Percentiles rank a stretch among this genome's conserved stretches.
Evolutionary conservation across 208 protist species (phyloP).

Genomic region (Borovskyia barvae): DNA sequence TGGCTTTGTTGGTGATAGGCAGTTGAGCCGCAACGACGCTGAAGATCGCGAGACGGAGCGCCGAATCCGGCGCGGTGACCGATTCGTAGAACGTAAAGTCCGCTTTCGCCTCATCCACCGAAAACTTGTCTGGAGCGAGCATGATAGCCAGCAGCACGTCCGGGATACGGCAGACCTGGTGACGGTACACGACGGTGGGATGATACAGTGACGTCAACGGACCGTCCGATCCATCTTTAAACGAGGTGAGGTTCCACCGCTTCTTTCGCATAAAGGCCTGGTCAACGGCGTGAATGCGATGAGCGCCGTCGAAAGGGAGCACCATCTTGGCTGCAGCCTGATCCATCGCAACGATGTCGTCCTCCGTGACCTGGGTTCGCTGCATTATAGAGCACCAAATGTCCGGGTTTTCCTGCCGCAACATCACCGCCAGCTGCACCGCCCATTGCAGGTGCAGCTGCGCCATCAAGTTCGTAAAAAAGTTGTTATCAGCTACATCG

Average conservation of each 20-base stretch:
- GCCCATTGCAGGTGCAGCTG: slow-evolving; percentile 85
- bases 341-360: slow-evolving; percentile 76
- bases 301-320: slow-evolving; percentile 74
- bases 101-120: slow-evolving; percentile 66
- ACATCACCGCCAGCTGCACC: slow-evolving; percentile 51
- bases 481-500: slow-evolving; percentile 86
- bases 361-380: slow-evolving; percentile 59
- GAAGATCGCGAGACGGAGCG: slow-evolving; percentile 70
- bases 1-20: slow-evolving; percentile 61
- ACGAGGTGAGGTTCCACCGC: slow-evolving; percentile 68
- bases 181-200: slow-evolving; percentile 82
- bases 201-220: slow-evolving; percentile 69
- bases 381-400: slow-evolving; percentile 69
- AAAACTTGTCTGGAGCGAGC: slow-evolving; percentile 75
- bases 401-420: slow-evolving; percentile 51
- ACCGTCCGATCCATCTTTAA: slow-evolving; percentile 34
- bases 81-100: slow-evolving; percentile 89
- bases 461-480: slow-evolving; percentile 92
- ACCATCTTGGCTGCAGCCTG: slow-evolving; percentile 68
- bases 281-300: slow-evolving; percentile 84
- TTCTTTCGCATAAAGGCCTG: slow-evolving; percentile 87
- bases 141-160: slow-evolving; percentile 85
- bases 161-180: slow-evolving; percentile 79
- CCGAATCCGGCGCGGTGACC: slow-evolving; percentile 79
- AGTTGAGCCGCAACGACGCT: slow-evolving; percentile 69